Evolutionary conservation across 139 green algal species (phyloP), one percentile per base, ranked within the genome.

Genomic region (Chlamydomonas eustigma): DNA sequence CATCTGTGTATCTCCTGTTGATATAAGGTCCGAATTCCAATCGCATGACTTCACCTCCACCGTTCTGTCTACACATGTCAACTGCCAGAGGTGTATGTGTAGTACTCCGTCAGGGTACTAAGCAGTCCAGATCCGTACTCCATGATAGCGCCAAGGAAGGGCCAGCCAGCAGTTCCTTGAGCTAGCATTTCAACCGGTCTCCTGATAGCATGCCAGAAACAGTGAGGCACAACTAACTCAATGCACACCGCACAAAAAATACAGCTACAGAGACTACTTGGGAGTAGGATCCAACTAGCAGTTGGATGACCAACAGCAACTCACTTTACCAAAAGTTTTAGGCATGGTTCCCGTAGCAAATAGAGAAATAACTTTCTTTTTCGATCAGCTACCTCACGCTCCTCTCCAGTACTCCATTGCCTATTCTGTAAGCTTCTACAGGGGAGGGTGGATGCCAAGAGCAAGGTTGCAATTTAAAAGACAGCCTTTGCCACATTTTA

Each of bases 291-390:
- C 44, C 44, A 58, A 28, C 12, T 58, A 58, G 44, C 12, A 18
- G 44, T 18, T 58, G 44, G 44, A 58, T 58, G 12, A 58, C 44
- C 12, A 58, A 18, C 18, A 12, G 12, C 12, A 12, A 76, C 71
- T 66, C 39, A 80, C 75, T 51, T 80, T 31, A 80, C 39, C 28
- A 37, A 34, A 12, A 32, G 33, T 65, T 85, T 73, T 64, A 82
- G 72, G 70, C 75, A 86, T 67, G 78, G 83, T 39, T 69, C 77
- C 70, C 87, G 82, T 37, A 91, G 78, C 4, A 80, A 83, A 77
- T 91, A 91, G 24, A 84, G 78, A 37, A 82, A 52, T 44, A 86
- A 52, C 64, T 76, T 75, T 4, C 72, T 64, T 33, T 80, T 74
- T 34, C 76, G 73, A 31, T 82, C 76, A 4, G 37, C 73, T 58